Evolutionary conservation across 1,139 yeast species (phyloP), one percentile per base, ranked within the genome.

Genomic region (Pichia sp.): DNA sequence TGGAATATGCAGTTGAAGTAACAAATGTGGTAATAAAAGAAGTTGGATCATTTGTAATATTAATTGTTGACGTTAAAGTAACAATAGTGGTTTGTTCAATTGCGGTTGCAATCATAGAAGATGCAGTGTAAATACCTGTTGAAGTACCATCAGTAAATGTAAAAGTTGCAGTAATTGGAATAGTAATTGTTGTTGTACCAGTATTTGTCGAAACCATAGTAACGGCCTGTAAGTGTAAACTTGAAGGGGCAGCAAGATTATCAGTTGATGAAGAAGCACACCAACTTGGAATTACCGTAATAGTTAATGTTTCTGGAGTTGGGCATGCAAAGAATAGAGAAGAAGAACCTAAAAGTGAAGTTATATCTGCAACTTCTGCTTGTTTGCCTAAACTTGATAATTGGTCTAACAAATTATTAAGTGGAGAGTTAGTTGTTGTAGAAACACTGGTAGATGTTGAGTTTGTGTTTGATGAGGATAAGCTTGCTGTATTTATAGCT

Each of bases 81-180:
- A 32, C 27, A 29, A 32, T 24, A 1, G 48, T 30, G 27, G 63
- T 58, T 38, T 59, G 50, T 30, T 46, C 53, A n/a, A 56, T 25
- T 6, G 56, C 57, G 1, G 64, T 61, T 30, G 55, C 57, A 39
- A 57, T 36, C 27, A 50, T 51, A 1, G 66, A 56, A 23, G 64
- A 49, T 20, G 65, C 57, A 33, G 65, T 57, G 23, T 55, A 35
- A 26, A 54, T 53, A 10, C 60, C 51, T 20, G 54, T 34, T 4
- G 56, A 49, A 3, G 60, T 53, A 20, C 64, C 64, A 11, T 54
- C 47, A 20, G 64, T 56, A 39, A 62, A 41, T 10, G 65, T 56
- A 37, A 63, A 50, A 3, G 63, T 58, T 8, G 60, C 60, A 28
- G 60, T 56, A 26, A 62, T 48, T 29, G 66, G 64, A 38, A 63